A percentile compares a stretch with the other conserved stretches of the same genome.
Conservation (phyloP, 495 filamentous ascomycete genomes). For the Penicillium mononematosum region DNA sequence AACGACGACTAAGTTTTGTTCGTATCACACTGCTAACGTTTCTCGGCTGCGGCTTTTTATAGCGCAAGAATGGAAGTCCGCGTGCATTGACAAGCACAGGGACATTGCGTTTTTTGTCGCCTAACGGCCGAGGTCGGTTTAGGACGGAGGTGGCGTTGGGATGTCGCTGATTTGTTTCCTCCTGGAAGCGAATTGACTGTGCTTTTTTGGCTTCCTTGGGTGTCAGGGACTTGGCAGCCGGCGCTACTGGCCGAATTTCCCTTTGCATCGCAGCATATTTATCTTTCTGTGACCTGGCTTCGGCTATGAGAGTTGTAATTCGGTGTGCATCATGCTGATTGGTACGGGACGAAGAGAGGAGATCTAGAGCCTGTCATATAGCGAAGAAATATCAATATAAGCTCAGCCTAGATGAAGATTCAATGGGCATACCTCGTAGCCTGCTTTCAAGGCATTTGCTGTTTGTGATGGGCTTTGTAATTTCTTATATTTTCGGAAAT, state of each 20-base stretch:
- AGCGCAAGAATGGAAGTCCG: conserved; percentile 66
- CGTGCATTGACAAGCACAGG: conserved; percentile 58
- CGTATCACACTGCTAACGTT: conserved; percentile 56
- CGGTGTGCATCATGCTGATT: conserved; percentile 23
- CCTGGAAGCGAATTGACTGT: conserved; percentile 27
- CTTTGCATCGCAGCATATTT: conserved; percentile 24
- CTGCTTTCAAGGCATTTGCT: conserved; percentile 56
- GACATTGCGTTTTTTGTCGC: conserved; percentile 55
- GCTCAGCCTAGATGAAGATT: not conserved
- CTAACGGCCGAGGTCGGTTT: conserved; percentile 45
- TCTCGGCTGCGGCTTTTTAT: conserved; percentile 66
- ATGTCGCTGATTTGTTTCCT: conserved; percentile 32
- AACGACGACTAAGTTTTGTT: conserved; percentile 48
- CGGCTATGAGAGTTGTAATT: conserved; percentile 27
- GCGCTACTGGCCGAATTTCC: conserved; percentile 7
- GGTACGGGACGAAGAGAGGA: conserved; percentile 38
- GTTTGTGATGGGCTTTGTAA: conserved; percentile 56
- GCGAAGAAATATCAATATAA: conserved; percentile 18
- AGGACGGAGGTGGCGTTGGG: conserved; percentile 43
- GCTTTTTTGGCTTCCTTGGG: conserved; percentile 29
- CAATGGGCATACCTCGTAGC: conserved; percentile 56
- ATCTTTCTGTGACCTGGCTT: conserved; percentile 21
- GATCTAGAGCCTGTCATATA: conserved; percentile 35
- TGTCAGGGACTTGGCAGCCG: conserved; percentile 20
- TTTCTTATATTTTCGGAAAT: conserved; percentile 57